Evolutionary conservation across 2,329 filamentous ascomycete genomes (phyloP).

Genomic region (Colletotrichum sp.): DNA sequence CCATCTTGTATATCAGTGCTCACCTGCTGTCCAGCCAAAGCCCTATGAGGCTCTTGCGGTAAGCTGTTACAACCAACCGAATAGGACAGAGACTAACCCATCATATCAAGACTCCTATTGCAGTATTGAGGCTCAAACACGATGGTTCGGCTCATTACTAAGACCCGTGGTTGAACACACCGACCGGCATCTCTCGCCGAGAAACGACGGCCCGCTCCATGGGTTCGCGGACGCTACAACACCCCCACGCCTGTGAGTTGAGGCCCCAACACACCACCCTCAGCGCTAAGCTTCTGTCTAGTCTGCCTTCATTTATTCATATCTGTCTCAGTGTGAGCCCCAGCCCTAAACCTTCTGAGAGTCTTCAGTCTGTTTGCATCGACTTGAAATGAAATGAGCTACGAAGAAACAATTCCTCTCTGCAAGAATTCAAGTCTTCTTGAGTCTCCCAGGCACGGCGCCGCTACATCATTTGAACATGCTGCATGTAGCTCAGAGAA

Average conservation of each 20-base stretch:
- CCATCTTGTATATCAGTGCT: neutral
- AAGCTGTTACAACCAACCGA: neutral
- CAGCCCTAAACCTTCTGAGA: neutral
- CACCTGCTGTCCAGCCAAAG: no score
- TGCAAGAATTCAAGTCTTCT: accelerated
- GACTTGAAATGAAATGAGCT: accelerated
- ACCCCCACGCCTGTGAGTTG: neutral
- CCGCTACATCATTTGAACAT: neutral
- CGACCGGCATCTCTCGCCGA: neutral
- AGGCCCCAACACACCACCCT: neutral
- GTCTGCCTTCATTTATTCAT: neutral
- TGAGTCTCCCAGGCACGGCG: neutral
- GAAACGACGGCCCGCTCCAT: neutral
- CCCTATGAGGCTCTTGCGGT: no score
- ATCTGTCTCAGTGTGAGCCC: neutral
- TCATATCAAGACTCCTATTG: neutral
- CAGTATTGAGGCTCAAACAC: neutral
- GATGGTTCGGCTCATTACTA: neutral
- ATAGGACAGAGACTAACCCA: neutral
- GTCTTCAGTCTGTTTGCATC: neutral
- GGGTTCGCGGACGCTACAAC: neutral
- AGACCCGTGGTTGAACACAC: neutral
- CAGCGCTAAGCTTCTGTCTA: neutral
- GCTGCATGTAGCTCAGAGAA: neutral
- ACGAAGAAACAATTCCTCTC: neutral